Conservation (phyloP, 1,284 basidiomycete species). For the Microstroma glucosiphilum region DNA sequence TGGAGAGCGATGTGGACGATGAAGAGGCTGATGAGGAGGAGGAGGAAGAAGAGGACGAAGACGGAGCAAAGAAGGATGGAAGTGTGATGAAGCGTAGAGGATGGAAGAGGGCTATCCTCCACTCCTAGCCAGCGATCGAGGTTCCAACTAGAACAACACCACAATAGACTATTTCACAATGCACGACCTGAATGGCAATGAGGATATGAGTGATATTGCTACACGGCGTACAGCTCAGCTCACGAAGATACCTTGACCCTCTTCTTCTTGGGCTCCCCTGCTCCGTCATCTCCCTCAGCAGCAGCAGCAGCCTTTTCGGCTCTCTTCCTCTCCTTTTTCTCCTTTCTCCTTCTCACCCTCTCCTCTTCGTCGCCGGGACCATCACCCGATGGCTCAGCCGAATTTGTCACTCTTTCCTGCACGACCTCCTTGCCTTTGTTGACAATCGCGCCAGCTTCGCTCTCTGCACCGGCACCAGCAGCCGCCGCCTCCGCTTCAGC, state of each 20-base stretch:
- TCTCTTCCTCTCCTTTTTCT: constrained; percentile 7
- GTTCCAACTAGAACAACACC: too few species aligned
- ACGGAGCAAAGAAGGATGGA: not conserved
- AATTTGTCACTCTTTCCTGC: not conserved
- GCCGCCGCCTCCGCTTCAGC: not conserved
- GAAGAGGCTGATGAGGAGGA: not conserved
- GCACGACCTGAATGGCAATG: too few species aligned
- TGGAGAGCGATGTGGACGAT: not conserved
- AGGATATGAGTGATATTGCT: too few species aligned
- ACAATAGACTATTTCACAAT: too few species aligned
- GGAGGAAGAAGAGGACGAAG: not conserved
- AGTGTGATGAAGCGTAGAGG: not conserved
- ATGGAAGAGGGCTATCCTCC: too few species aligned
- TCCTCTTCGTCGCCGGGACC: not conserved
- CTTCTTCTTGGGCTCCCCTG: not conserved
- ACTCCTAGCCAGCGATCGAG: too few species aligned
- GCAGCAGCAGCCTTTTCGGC: not conserved
- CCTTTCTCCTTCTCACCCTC: constrained; percentile 11
- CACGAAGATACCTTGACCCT: not conserved
- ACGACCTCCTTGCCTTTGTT: not conserved
- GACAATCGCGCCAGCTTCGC: not conserved
- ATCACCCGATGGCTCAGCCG: not conserved
- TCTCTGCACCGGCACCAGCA: not conserved
- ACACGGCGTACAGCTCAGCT: not conserved
- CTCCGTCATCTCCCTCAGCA: not conserved